Evolutionary conservation across 129 eudicot species (phyloP), one percentile per base, ranked within the genome.

Genomic region (Centrapalus pauciflorus): DNA sequence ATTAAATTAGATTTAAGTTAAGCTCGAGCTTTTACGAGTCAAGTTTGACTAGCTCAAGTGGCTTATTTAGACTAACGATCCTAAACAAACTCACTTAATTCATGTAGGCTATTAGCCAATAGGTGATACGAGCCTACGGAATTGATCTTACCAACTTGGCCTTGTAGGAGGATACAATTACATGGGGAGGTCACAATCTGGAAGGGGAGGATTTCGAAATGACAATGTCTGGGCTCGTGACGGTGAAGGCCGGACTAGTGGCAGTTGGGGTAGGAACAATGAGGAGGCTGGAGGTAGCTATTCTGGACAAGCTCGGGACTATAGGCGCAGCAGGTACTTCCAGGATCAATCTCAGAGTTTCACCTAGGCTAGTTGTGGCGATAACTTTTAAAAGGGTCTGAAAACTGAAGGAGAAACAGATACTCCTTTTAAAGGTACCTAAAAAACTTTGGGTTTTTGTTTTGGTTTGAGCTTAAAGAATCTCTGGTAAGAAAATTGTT

Each of bases 171-270:
- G 83, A 1, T 59, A 72, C 65, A 64, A 43, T n/a, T 61, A 83
- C 63, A 72, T 76, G 76, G 88, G 84, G 43, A 71, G 80, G 63
- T 68, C 69, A 64, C 64, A 67, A 13, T 19, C 79, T 17, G 70
- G 71, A 8, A 79, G 86, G 35, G 88, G 86, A 63, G 90, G 90
- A 38, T 81, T 73, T 54, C 78, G 78, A 50, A 79, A 58, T 1
- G 82, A 83, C 29, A 72, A 30, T 65, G 76, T 35, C 48, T 59
- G 81, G 79, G 71, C 74, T 1, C 86, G 81, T 64, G 85, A 81
- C 2, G 80, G 75, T 4, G 88, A 83, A 43, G 82, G 74, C 7
- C 59, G 61, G 12, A 21, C 75, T 7, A 69, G 7, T 19, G 74
- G 74, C 25, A 65, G 61, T 32, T 63, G 64, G 63, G 80, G 75